Base-by-base conservation (phyloP, 495 filamentous ascomycete species). In the Halenospora varia region DNA sequence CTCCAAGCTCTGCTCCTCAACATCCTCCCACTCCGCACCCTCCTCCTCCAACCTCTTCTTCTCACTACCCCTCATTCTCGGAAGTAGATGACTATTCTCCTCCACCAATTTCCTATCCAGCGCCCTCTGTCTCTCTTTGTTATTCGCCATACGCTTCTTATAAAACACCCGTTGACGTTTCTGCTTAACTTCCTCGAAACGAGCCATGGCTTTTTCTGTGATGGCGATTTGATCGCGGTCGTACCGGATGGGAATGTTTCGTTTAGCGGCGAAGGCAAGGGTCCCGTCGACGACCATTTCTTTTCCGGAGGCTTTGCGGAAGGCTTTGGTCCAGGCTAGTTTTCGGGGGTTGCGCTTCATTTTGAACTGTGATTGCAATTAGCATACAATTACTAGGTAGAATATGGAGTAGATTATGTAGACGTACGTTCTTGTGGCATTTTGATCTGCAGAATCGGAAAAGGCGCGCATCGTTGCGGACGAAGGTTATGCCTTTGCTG, bases 281-380 rank as follows among this genome's bases (percentile, higher is more conserved):
- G 93, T 95, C 57, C 81, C 85, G 81, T 99, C 94, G 72, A 97
- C 92, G 61, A 88, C 86, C 87, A 96, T 92, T 73, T 96, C 90
- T 72, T 92, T 91, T 68, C 88, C 89, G 58, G 80, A 81, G 48
- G 85, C 82, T 70, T 88, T 86, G 72, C 90, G 87, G 72, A 84
- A 85, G 57, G 83, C 79, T 78, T 92, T 92, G 50, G 90, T 96
- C 90, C 90, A 96, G 72, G 88, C 89, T 68, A 96, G 79, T 73
- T 88, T 85, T 59, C 81, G 76, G 47, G 82, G 82, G 71, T 85
- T 86, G 18, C 94, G 85, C 85, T 97, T 96, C 90, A 96, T 96
- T 77, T 96, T 96, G 84, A 97, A 96, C 72, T 76, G 53, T 18
- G 2, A 22, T 25, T 25, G 4, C 18, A 50, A 13, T 26, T 42